Evolutionary conservation across 805 yeast genomes (phyloP).

Genomic region (Candida ascalaphidarum): DNA sequence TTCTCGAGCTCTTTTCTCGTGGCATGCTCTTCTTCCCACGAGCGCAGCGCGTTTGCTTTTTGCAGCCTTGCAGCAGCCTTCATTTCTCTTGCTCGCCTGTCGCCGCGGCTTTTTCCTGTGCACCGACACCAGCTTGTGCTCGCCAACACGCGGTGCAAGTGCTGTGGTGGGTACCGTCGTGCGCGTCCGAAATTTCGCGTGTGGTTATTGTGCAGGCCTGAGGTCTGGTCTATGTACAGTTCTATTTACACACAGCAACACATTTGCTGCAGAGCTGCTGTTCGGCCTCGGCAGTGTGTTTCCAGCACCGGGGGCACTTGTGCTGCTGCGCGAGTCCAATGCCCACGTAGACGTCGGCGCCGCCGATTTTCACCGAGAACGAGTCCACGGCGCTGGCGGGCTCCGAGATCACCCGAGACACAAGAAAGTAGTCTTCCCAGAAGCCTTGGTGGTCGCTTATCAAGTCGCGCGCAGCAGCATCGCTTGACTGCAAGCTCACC

Average conservation of each 20-base stretch:
- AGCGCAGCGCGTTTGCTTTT: too few species aligned
- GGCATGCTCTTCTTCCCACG: too few species aligned
- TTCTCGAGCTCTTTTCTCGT: too few species aligned
- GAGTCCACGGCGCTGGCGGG: slow-evolving; percentile 1
- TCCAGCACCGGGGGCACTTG: slow-evolving; percentile 97
- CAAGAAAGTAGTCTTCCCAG: slow-evolving; percentile 46
- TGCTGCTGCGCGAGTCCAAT: slow-evolving; percentile 20
- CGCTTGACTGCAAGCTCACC: slow-evolving; percentile 16
- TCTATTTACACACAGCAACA: slow-evolving; percentile 26
- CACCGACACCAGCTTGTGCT: too few species aligned
- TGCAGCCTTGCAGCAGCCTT: too few species aligned
- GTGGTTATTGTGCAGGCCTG: too few species aligned
- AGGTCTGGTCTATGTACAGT: slow-evolving; percentile 9
- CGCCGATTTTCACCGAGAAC: background rate
- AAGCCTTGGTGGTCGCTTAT: slow-evolving; percentile 12
- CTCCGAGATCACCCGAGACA: slow-evolving; percentile 46
- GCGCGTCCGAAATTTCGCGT: too few species aligned
- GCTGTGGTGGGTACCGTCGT: too few species aligned
- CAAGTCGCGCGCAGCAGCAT: slow-evolving; percentile 3
- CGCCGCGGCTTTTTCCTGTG: too few species aligned
- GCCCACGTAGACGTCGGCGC: slow-evolving; percentile 1
- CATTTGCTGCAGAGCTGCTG: slow-evolving; percentile 65
- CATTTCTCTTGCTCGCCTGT: too few species aligned
- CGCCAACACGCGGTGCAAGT: too few species aligned
- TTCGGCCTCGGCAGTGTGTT: slow-evolving; percentile 44